Evolutionary conservation across 164 flowering plant species (phyloP).

Genomic region (Nymphaea colorata): DNA sequence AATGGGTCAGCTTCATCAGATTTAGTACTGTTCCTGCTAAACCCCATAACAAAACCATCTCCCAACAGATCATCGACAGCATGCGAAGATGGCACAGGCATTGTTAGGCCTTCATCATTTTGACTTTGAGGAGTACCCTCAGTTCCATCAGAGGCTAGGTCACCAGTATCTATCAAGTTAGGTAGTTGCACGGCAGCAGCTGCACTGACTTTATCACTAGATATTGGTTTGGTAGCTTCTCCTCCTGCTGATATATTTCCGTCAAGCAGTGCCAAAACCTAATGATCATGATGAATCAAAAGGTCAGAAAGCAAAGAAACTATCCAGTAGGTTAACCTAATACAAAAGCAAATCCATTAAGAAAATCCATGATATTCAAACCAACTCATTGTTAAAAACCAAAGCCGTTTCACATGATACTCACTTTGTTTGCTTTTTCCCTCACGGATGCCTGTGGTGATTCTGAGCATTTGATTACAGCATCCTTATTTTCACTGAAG

Average conservation of each 20-base stretch:
- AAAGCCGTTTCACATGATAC: neutral
- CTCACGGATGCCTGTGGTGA: conserved; percentile 88
- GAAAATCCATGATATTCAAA: too few species aligned
- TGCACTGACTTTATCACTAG: conserved; percentile 22
- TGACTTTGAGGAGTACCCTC: conserved; percentile 20
- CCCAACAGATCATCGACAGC: conserved; percentile 72
- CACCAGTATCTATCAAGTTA: conserved; percentile 74
- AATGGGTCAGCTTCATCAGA: conserved; percentile 68
- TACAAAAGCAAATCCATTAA: too few species aligned
- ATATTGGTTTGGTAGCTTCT: neutral
- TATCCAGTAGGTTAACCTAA: too few species aligned
- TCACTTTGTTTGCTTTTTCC: conserved; percentile 80
- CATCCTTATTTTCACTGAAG: conserved; percentile 62
- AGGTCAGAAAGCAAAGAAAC: neutral
- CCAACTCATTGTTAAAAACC: neutral
- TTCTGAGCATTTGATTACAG: conserved; percentile 60
- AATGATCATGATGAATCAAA: conserved; percentile 2
- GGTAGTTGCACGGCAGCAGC: conserved; percentile 46
- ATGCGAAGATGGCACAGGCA: conserved; percentile 22
- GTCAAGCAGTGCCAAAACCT: conserved; percentile 68
- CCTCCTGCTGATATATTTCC: conserved; percentile 25
- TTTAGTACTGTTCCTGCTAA: conserved; percentile 21
- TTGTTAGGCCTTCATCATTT: conserved; percentile 14
- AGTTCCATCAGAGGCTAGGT: conserved; percentile 20
- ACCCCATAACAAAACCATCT: conserved; percentile 24